A percentile compares a stretch with the other conserved stretches of the same genome.
These are phyloP conservation scores for Petasospora rhodanensis DNA, from an alignment of 1,139 yeast species.

Conservation along the genomic window DNA sequence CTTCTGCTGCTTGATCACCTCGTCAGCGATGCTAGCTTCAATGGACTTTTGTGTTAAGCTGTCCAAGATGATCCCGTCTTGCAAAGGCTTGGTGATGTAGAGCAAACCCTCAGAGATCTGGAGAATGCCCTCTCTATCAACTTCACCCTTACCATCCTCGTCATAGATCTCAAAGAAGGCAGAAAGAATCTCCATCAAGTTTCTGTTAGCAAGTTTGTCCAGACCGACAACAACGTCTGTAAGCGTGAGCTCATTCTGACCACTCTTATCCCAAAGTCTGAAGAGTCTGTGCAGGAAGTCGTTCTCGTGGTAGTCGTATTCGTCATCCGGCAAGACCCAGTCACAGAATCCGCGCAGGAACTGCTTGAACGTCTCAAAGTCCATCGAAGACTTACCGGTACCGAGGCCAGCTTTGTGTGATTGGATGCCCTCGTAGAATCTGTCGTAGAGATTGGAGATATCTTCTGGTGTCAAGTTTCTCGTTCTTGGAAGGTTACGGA, in stretches of 20 bases:
- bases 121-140: conserved; percentile 76
- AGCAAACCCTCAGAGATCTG: conserved; percentile 83
- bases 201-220: conserved; percentile 63
- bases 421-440: conserved; percentile 77
- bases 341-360: conserved; percentile 81
- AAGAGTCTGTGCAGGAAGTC: conserved; percentile 63
- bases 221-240: conserved; percentile 71
- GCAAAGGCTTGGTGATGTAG: conserved; percentile 79
- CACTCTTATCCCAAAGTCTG: conserved; percentile 60
- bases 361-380: conserved; percentile 60
- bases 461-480: conserved; percentile 54
- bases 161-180: conserved; percentile 78
- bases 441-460: conserved; percentile 71
- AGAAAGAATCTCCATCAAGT: conserved; percentile 74
- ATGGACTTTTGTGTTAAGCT: conserved; percentile 54
- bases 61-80: conserved; percentile 61
- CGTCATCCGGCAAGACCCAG: conserved; percentile 52
- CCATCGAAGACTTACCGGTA: conserved; percentile 69
- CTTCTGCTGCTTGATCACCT: conserved; percentile 35
- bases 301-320: conserved; percentile 34
- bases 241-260: conserved; percentile 54
- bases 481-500: conserved; percentile 77
- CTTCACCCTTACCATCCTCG: conserved; percentile 50
- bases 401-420: conserved; percentile 62
- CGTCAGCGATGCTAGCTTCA: conserved; percentile 62